Evolutionary conservation across 139 green algal genomes (phyloP).

Genomic region (Chlamydomonas sphaeroides): DNA sequence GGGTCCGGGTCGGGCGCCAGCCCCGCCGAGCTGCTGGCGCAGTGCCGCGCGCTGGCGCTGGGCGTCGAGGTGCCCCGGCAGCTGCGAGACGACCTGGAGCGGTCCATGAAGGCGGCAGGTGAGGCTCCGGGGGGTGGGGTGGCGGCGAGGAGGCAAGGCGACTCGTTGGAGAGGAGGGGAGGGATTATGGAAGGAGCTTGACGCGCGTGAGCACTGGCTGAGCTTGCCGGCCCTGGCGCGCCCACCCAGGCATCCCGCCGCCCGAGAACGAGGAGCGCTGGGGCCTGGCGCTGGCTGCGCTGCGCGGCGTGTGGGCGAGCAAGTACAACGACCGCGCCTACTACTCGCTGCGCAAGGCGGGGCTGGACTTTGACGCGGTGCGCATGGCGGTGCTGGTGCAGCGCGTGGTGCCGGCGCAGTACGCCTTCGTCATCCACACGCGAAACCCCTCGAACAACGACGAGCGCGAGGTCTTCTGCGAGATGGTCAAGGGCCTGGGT

Average conservation of each 20-base stretch:
- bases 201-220: too few relatives aligned
- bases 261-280: conserved; percentile 82
- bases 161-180: neutral
- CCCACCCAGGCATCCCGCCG: conserved; percentile 73
- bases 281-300: conserved; percentile 65
- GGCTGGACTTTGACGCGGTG: conserved; percentile 90
- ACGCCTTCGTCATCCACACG: conserved; percentile 99
- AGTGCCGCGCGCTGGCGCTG: conserved; percentile 69
- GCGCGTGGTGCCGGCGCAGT: conserved; percentile 91
- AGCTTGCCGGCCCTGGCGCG: too few relatives aligned
- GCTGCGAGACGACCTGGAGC: conserved; percentile 70
- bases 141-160: too few relatives aligned
- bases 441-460: conserved; percentile 91
- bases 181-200: too few relatives aligned
- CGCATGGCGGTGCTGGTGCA: conserved; percentile 98
- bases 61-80: conserved; percentile 67
- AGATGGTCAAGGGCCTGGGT: conserved; percentile 95
- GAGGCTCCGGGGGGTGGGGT: neutral
- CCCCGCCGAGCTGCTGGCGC: conserved; percentile 52
- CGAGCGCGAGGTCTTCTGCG: conserved; percentile 91
- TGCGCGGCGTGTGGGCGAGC: conserved; percentile 95
- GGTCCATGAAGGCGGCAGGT: conserved; percentile 70
- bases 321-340: conserved; percentile 98
- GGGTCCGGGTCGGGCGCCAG: neutral
- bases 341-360: conserved; percentile 81